Base-by-base conservation (phyloP, 2,329 filamentous ascomycete genomes). In the Oidium heveae region DNA sequence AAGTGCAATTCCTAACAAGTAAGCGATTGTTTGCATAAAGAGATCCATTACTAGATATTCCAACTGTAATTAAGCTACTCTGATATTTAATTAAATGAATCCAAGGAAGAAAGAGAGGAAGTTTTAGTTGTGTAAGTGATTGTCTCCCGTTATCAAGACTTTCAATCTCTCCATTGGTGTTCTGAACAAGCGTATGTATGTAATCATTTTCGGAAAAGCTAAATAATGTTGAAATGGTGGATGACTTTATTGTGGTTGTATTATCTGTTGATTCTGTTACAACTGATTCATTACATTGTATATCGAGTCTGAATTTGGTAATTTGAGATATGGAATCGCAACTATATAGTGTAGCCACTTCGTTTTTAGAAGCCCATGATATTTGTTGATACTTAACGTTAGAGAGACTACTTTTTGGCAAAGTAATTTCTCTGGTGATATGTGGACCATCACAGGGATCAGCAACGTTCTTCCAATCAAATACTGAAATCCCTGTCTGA, bases 1-100 rank as follows among this genome's bases (percentile, higher is more conserved):
- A 98, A 0, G 89, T 96, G 67, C 87, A 94, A 61, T 91, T 94
- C 66, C 84, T 86, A 15, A 81, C 77, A 47, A 95, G 70, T 5
- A 84, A 71, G 16, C 74, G 77, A 2, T 80, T 78, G 63, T 88
- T 84, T 43, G 82, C 85, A 64, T 84, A 93, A 0, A 98, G 70
- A 54, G 82, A 74, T 0, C 91, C 91, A 55, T 78, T 82, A 51
- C 77, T 74, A 3, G 86, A 83, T 58, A 95, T 69, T 1, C 86
- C 84, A 57, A 66, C 65, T 5, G 63, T 60, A 56, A 66, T 61
- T n/a, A 58, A 54, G 22, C 58, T 55, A 34, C 62, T 57, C 0
- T 54, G 57, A 57, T 58, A 53, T 12, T 58, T 46, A 22, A 63
- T 56, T n/a, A 64, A 56, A 18, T 67, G 62, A 50, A 64, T 55